Percentiles rank a stretch among this genome's conserved stretches.
Conservation (phyloP, 352 stramenopile species). For the Pythium diclinum region DNA sequence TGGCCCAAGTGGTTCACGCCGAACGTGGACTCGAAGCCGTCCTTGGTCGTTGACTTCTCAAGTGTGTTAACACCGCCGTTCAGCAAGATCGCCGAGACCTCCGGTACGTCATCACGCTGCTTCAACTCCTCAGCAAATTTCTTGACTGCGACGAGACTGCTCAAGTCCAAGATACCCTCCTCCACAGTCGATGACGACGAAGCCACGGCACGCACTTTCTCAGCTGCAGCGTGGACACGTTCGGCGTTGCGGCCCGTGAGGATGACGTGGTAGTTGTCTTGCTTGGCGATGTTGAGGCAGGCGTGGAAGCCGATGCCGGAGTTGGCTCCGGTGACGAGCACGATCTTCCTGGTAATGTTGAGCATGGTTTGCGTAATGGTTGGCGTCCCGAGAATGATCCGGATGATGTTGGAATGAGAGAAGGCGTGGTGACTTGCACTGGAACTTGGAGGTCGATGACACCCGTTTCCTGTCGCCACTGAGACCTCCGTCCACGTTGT, state of each 20-base stretch:
- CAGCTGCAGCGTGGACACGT: constrained; percentile 26
- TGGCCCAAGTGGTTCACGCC: no score
- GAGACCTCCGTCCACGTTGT: no score
- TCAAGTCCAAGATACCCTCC: constrained; percentile 32
- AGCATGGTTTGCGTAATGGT: background rate
- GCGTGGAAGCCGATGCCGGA: constrained; percentile 34
- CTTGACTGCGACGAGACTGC: constrained; percentile 30
- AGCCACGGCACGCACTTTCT: constrained; percentile 22
- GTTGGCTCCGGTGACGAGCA: constrained; percentile 40
- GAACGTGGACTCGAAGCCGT: no score
- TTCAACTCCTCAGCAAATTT: constrained; percentile 25
- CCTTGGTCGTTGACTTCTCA: no score
- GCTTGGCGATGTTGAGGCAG: constrained; percentile 28
- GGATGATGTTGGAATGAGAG: background rate
- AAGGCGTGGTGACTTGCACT: no score
- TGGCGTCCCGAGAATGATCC: background rate
- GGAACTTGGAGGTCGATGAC: no score
- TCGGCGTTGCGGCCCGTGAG: constrained; percentile 29
- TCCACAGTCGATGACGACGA: constrained; percentile 22
- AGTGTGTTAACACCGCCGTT: no score
- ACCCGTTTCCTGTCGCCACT: no score
- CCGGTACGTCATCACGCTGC: constrained; percentile 23
- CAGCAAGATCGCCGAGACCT: constrained; percentile 29
- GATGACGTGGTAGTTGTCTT: constrained; percentile 33
- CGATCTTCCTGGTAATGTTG: constrained; percentile 16